Percentiles rank a stretch among this genome's conserved stretches.
These are phyloP conservation scores for Pythium dissimile DNA, from an alignment of 352 stramenopile genomes.

Conservation along the genomic window DNA sequence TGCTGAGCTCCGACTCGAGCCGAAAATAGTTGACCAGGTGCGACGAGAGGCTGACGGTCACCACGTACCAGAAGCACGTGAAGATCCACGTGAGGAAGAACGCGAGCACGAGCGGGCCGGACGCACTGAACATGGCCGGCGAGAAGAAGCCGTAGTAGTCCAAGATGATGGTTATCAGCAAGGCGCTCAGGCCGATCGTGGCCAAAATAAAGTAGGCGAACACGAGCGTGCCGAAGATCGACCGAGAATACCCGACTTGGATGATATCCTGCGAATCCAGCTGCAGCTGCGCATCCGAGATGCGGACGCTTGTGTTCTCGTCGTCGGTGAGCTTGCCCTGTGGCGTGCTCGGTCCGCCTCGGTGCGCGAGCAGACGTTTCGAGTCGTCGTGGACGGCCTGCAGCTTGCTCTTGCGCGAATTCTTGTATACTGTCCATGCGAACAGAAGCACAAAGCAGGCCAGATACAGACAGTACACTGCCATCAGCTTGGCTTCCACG, in stretches of 20 bases:
- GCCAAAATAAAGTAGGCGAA: conserved; percentile 60
- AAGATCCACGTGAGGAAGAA: conserved; percentile 64
- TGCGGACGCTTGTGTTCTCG: neutral
- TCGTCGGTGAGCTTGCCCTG: neutral
- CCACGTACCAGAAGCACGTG: conserved; percentile 42
- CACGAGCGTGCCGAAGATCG: conserved; percentile 36
- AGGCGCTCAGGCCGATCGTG: conserved; percentile 36
- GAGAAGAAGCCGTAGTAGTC: conserved; percentile 57
- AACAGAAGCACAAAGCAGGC: conserved; percentile 2
- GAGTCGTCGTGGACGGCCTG: neutral
- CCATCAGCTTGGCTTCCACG: conserved; percentile 40
- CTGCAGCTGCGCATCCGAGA: conserved; percentile 2
- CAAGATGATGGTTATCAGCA: conserved; percentile 44
- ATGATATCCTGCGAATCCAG: conserved; percentile 34
- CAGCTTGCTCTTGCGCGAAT: conserved; percentile 1
- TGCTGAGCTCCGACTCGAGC: conserved; percentile 29
- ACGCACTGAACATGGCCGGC: conserved; percentile 45
- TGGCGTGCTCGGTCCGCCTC: conserved; percentile 2
- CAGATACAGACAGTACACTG: conserved; percentile 50
- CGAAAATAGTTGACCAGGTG: conserved; percentile 67
- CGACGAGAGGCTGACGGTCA: conserved; percentile 39
- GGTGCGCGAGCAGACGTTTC: conserved; percentile 1
- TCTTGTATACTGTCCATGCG: conserved; percentile 1
- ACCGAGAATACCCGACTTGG: conserved; percentile 47
- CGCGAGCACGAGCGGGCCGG: conserved; percentile 50